phyloP scores from a whole-genome alignment of 495 filamentous ascomycete genomes.

The Cudoniella acicularis region DNA sequence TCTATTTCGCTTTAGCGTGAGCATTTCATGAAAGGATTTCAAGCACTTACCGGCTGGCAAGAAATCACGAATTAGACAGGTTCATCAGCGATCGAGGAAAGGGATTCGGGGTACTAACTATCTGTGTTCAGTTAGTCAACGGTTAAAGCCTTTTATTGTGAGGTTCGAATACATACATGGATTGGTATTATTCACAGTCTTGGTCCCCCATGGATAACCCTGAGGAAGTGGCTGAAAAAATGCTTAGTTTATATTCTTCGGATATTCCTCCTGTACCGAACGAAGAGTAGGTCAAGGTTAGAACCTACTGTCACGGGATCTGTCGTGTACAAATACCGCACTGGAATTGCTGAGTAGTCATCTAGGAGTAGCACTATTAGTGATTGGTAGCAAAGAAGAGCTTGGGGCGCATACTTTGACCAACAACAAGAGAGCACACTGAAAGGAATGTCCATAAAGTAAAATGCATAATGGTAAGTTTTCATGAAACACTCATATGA shows the following conservation, averaged over 20 bases:
- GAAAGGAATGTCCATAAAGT: too few relatives aligned
- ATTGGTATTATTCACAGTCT: slow-evolving; percentile 41
- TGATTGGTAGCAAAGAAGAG: too few relatives aligned
- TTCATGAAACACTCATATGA: too few relatives aligned
- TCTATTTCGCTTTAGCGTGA: not conserved
- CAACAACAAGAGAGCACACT: not conserved
- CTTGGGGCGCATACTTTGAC: not conserved
- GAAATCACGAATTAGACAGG: too few relatives aligned
- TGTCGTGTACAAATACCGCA: not conserved
- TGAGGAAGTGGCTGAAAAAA: slow-evolving; percentile 27
- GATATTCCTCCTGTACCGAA: too few relatives aligned
- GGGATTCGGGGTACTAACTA: not conserved
- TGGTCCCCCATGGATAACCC: slow-evolving; percentile 46
- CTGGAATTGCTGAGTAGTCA: not conserved
- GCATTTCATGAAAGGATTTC: not conserved
- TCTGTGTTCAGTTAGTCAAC: not conserved
- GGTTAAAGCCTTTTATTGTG: too few relatives aligned
- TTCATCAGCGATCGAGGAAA: too few relatives aligned
- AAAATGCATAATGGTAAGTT: too few relatives aligned
- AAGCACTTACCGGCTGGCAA: not conserved
- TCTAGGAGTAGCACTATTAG: too few relatives aligned
- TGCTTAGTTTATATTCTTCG: not conserved
- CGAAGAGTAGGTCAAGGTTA: too few relatives aligned
- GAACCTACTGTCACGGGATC: not conserved
- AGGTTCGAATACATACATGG: slow-evolving; percentile 28